Conservation (phyloP, 1,284 basidiomycete genomes). For the Ustilago vetiveriae region DNA sequence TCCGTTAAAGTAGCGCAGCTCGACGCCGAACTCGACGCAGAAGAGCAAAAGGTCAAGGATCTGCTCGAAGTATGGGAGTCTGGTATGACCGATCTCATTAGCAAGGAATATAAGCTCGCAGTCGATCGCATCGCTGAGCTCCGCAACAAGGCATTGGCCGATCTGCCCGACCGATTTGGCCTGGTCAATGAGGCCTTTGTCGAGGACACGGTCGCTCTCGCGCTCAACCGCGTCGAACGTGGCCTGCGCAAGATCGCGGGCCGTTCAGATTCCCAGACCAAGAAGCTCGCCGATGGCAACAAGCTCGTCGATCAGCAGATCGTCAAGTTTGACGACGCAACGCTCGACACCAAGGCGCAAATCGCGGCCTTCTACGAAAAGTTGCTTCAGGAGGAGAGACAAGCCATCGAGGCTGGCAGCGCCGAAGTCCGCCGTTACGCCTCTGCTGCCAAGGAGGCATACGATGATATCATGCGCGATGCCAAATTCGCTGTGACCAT, state of each 20-base stretch:
- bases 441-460: constrained; percentile 43
- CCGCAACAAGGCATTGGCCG: constrained; percentile 39
- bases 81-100: constrained; percentile 51
- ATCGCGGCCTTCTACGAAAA: constrained; percentile 43
- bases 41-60: constrained; percentile 47
- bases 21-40: constrained; percentile 58
- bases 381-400: constrained; percentile 41
- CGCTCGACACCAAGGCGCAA: constrained; percentile 39
- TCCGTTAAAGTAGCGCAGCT: constrained; percentile 48
- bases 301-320: constrained; percentile 48
- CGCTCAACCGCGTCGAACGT: constrained; percentile 51
- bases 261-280: constrained; percentile 8
- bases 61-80: constrained; percentile 59
- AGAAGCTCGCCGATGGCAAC: constrained; percentile 28
- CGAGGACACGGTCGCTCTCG: constrained; percentile 51
- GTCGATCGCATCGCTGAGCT: constrained; percentile 51
- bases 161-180: constrained; percentile 58
- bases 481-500: constrained; percentile 59
- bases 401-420: constrained; percentile 48
- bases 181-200: constrained; percentile 54
- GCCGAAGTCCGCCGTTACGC: constrained; percentile 53
- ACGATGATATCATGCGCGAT: constrained; percentile 53
- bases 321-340: constrained; percentile 38
- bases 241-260: constrained; percentile 45
- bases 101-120: constrained; percentile 55